phyloP scores from a whole-genome alignment of 2,329 filamentous ascomycete species.

The Microdochium trichocladiopsis region DNA sequence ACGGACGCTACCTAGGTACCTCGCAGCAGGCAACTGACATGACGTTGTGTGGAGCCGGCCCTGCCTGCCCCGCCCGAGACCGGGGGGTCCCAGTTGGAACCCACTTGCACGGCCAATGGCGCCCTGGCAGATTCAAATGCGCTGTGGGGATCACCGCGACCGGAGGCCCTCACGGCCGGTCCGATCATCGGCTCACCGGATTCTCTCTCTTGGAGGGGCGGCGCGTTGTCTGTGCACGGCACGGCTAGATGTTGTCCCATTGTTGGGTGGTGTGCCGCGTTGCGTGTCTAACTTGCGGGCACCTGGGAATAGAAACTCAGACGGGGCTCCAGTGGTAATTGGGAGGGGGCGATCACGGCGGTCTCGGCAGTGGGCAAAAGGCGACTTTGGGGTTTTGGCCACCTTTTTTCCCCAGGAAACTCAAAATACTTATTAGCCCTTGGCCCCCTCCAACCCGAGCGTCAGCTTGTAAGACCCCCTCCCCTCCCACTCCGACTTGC shows the following conservation, averaged over 20 bases:
- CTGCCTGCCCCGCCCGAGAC: background rate
- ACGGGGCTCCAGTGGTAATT: no score
- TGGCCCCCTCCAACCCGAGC: background rate
- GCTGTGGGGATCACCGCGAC: conserved; percentile 23
- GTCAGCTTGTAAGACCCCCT: background rate
- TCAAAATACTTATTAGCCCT: background rate
- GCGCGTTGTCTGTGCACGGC: background rate
- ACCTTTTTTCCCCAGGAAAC: background rate
- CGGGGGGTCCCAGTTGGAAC: background rate
- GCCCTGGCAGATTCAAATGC: conserved; percentile 20
- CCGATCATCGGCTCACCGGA: conserved; percentile 22
- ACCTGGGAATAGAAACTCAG: background rate
- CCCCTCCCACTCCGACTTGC: no score
- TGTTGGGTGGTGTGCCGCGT: background rate
- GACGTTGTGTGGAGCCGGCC: background rate
- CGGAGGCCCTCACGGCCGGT: conserved; percentile 16
- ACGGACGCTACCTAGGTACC: no score
- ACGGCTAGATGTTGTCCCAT: background rate
- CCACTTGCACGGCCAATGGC: conserved; percentile 16
- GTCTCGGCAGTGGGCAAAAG: background rate
- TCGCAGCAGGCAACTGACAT: background rate
- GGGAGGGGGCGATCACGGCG: background rate
- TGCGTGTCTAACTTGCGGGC: no score
- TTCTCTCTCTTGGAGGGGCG: conserved; percentile 2
- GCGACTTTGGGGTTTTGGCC: background rate